Percentiles rank a stretch among this genome's conserved stretches.
Conservation (phyloP, 75 land plant species). For the Cunninghamia lanceolata region DNA sequence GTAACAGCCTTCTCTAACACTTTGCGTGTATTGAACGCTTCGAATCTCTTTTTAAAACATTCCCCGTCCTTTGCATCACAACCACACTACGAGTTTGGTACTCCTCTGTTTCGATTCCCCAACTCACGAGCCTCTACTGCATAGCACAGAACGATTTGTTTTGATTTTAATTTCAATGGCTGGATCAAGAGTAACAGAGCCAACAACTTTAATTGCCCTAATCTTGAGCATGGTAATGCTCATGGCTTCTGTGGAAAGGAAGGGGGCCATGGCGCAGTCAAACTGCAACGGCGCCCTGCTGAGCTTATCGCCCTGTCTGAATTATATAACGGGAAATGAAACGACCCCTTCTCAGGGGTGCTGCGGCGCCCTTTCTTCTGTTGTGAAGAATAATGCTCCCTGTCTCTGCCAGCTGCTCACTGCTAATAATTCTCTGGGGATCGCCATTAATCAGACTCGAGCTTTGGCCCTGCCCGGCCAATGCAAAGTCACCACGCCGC, state of each 20-base stretch:
- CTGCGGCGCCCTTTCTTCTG: slow-evolving; percentile 6
- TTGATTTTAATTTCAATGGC: too few species aligned
- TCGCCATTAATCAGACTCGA: slow-evolving; percentile 38
- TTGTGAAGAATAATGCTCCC: background rate
- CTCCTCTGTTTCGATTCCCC: too few species aligned
- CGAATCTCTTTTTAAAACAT: too few species aligned
- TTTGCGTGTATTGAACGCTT: too few species aligned
- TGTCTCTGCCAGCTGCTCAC: slow-evolving; percentile 14
- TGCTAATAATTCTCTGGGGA: slow-evolving; percentile 18
- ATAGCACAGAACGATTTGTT: too few species aligned
- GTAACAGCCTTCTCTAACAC: too few species aligned
- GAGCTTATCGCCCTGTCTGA: slow-evolving; percentile 12
- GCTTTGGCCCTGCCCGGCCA: slow-evolving; percentile 39
- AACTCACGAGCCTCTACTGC: too few species aligned
- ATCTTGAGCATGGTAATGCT: background rate
- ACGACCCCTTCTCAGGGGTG: slow-evolving; percentile 13
- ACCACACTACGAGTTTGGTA: too few species aligned
- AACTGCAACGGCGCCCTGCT: background rate
- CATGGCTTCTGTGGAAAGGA: background rate
- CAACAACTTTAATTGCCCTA: background rate
- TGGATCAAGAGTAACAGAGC: too few species aligned
- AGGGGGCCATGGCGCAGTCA: background rate
- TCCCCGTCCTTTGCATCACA: too few species aligned
- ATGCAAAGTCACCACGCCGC: slow-evolving; percentile 49
- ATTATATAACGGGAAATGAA: slow-evolving; percentile 5